These are phyloP conservation scores for Coniferiporia weirii DNA, from an alignment of 1,284 basidiomycete genomes.

Conservation along the genomic window DNA sequence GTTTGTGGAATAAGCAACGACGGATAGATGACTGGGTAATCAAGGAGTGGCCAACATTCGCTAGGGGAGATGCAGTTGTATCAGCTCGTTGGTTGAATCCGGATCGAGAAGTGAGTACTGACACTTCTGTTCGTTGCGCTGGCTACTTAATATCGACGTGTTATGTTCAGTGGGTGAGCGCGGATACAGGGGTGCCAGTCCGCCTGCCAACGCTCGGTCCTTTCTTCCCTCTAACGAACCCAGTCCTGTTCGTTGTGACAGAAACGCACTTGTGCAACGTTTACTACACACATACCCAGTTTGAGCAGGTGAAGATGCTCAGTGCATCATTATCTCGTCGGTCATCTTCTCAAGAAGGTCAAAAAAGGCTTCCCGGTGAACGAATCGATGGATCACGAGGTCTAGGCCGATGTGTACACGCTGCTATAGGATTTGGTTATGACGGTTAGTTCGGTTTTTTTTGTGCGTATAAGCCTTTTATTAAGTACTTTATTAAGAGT, in stretches of 20 bases:
- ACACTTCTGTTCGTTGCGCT: neutral
- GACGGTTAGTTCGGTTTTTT: constrained; percentile 39
- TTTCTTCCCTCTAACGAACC: constrained; percentile 20
- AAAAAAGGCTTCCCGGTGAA: constrained; percentile 20
- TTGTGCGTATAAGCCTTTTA: neutral
- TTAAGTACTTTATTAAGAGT: constrained; percentile 36
- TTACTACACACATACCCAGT: constrained; percentile 23
- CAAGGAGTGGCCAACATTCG: constrained; percentile 51
- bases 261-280: constrained; percentile 28
- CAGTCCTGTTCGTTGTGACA: constrained; percentile 30
- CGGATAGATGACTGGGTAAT: constrained; percentile 59
- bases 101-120: constrained; percentile 48
- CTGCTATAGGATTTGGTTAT: constrained; percentile 60
- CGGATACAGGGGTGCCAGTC: constrained; percentile 26
- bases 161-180: constrained; percentile 27
- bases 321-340: constrained; percentile 13
- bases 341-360: neutral
- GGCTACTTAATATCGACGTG: neutral
- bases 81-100: constrained; percentile 55
- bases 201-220: constrained; percentile 30
- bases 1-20: constrained; percentile 55
- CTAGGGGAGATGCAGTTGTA: constrained; percentile 51
- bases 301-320: constrained; percentile 22
- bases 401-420: constrained; percentile 47
- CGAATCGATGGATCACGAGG: constrained; percentile 37